Evolutionary conservation across 495 filamentous ascomycete species (phyloP).

Genomic region (Schizothecium vesticola): DNA sequence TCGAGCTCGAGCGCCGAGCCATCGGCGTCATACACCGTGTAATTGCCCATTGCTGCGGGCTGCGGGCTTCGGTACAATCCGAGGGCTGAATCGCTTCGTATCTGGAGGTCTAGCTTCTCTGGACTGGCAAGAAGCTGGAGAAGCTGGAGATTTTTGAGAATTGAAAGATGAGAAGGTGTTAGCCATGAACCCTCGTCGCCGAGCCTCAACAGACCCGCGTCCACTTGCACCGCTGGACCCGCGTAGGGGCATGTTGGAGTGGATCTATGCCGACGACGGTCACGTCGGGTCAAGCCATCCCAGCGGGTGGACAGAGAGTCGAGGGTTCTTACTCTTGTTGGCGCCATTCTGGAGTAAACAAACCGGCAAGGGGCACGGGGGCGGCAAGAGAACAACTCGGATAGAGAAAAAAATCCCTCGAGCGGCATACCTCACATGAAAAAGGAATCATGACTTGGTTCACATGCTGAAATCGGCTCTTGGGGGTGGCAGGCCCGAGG

Average conservation of each 20-base stretch:
- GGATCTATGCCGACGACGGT: constrained; percentile 15
- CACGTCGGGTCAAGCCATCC: constrained; percentile 11
- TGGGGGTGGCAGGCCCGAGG: background rate
- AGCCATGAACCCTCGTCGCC: background rate
- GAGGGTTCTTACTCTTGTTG: constrained; percentile 14
- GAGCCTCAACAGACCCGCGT: background rate
- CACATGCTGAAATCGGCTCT: background rate
- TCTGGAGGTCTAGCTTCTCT: constrained; percentile 20
- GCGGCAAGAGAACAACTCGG: background rate
- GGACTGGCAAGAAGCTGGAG: background rate
- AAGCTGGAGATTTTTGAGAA: background rate
- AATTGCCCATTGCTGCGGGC: constrained; percentile 26
- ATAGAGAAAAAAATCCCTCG: too few relatives aligned
- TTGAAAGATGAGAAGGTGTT: background rate
- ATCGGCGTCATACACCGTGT: constrained; percentile 29
- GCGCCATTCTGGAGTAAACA: constrained; percentile 10
- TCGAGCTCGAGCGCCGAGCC: constrained; percentile 14
- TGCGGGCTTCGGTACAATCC: constrained; percentile 30
- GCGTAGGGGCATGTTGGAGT: constrained; percentile 6
- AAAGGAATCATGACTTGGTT: background rate
- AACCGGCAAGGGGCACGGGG: background rate
- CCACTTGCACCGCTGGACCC: constrained; percentile 6
- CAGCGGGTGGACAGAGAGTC: constrained; percentile 17
- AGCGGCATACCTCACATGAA: background rate
- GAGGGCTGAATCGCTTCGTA: constrained; percentile 39